These are phyloP conservation scores for Apiosordaria backusii DNA, from an alignment of 495 filamentous ascomycete genomes.

Conservation along the genomic window DNA sequence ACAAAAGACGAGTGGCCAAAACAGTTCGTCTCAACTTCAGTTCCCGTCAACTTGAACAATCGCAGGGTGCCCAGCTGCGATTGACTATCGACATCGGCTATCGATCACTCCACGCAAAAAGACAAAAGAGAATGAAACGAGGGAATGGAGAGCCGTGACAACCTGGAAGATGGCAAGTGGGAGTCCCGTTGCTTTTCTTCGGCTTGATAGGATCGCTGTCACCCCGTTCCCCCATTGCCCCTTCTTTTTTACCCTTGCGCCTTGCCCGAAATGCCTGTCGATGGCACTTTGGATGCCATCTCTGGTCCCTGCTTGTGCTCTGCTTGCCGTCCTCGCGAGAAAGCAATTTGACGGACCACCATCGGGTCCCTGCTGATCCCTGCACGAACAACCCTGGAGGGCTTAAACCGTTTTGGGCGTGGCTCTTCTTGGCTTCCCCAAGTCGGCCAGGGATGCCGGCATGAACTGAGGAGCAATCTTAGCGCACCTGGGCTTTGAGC, in stretches of 20 bases:
- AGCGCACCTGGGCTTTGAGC: neutral
- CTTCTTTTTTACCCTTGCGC: slow-evolving; percentile 10
- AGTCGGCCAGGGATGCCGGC: slow-evolving; percentile 18
- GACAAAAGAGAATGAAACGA: slow-evolving; percentile 3
- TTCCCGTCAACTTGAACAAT: neutral
- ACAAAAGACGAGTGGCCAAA: slow-evolving; percentile 9
- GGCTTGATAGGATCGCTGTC: neutral
- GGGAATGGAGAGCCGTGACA: neutral
- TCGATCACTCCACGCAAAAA: neutral
- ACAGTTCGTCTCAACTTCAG: neutral
- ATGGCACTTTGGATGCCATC: slow-evolving; percentile 8
- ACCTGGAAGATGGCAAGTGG: neutral
- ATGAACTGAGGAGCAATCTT: slow-evolving; percentile 14
- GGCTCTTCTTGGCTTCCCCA: slow-evolving; percentile 12
- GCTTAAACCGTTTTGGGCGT: slow-evolving; percentile 28
- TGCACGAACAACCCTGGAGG: slow-evolving; percentile 20
- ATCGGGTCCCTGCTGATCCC: slow-evolving; percentile 34
- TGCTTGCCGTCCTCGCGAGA: slow-evolving; percentile 27
- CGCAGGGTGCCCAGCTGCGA: slow-evolving; percentile 2
- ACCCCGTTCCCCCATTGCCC: slow-evolving; percentile 6
- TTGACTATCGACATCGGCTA: neutral
- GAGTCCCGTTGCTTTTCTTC: neutral
- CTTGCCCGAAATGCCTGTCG: slow-evolving; percentile 11
- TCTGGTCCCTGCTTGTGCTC: slow-evolving; percentile 16
- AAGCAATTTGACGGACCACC: slow-evolving; percentile 37